Evolutionary conservation across 352 stramenopile genomes (phyloP), one percentile per base, ranked within the genome.

Genomic region (Pythium periplocum): DNA sequence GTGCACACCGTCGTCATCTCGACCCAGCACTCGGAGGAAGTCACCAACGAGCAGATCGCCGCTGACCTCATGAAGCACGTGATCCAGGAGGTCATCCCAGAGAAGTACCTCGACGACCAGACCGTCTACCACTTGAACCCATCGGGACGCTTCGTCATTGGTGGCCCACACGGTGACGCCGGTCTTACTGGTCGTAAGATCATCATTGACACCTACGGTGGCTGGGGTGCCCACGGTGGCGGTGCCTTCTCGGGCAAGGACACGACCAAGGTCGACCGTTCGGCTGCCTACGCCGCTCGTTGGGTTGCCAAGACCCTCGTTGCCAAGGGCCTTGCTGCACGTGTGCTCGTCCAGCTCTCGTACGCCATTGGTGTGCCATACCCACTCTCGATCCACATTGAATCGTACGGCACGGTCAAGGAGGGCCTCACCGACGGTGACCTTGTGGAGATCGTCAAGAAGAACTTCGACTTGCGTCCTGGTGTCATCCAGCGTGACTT

Each of bases 81-180:
- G 8, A 98, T 99, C 61, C 96, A 98, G 71, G 85, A 90, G 2
- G 96, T 99, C 38, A 91, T 99, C 57, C 97, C 97, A 8, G 96
- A 96, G 64, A 98, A 99, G 82, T 99, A 98, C 83, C 69, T 99
- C 1, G 97, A 99, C 69, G 96, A 99, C 67, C 96, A 99, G 66
- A 99, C 97, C 45, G 95, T 99, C 60, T 99, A 98, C 86, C 95
- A 99, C 87, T 75, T 99, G 62, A 99, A 99, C 78, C 97, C 97
- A 39, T 98, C 93, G 58, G 97, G 97, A 61, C 83, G 96, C 49
- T 99, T 99, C 72, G 96, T 99, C 30, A 99, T 99, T 71, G 97
- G 97, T 55, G 97, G 97, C 55, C 97, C 97, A 26, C 96, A 99
- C 77, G 97, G 96, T 53, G 97, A 99, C 78, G 97, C 97, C 35